These are phyloP conservation scores for Luffa acutangula DNA, from an alignment of 306 rosid genomes.

Conservation along the genomic window DNA sequence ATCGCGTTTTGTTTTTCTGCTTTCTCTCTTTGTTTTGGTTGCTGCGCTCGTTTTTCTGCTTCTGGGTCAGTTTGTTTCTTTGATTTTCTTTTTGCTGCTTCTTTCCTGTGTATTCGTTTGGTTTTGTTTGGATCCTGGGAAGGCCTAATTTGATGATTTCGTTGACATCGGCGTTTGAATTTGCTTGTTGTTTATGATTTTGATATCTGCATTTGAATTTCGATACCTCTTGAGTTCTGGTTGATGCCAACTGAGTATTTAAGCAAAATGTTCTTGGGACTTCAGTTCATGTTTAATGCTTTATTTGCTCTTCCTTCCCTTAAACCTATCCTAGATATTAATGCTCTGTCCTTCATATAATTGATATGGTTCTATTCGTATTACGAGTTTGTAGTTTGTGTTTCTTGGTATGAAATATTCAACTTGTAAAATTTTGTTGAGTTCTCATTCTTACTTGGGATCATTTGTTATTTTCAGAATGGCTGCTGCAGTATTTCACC, in stretches of 20 bases:
- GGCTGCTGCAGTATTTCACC: constrained; percentile 67
- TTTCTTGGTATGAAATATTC: background rate
- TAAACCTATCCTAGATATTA: background rate
- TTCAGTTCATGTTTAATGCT: background rate
- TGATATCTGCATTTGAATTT: background rate
- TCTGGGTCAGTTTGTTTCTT: background rate
- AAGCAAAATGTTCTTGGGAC: background rate
- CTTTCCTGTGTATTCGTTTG: background rate
- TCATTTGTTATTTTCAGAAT: constrained; percentile 37
- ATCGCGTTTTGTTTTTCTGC: background rate
- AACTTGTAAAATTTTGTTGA: background rate
- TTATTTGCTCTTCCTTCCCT: background rate
- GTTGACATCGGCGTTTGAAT: background rate
- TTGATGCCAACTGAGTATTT: background rate
- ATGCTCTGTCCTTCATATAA: background rate
- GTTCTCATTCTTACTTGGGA: constrained; percentile 4
- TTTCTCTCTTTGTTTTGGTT: constrained; percentile 3
- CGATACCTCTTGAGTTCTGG: background rate
- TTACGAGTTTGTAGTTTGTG: background rate
- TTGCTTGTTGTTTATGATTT: background rate
- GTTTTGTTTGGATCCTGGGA: constrained; percentile 2
- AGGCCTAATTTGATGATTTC: constrained; percentile 4
- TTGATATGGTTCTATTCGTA: background rate
- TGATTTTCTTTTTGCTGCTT: background rate
- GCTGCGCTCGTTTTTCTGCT: background rate